Percentiles rank a stretch among this genome's conserved stretches.
Evolutionary conservation across 495 filamentous ascomycete species (phyloP).

Genomic region (Talaromyces thailandensis): DNA sequence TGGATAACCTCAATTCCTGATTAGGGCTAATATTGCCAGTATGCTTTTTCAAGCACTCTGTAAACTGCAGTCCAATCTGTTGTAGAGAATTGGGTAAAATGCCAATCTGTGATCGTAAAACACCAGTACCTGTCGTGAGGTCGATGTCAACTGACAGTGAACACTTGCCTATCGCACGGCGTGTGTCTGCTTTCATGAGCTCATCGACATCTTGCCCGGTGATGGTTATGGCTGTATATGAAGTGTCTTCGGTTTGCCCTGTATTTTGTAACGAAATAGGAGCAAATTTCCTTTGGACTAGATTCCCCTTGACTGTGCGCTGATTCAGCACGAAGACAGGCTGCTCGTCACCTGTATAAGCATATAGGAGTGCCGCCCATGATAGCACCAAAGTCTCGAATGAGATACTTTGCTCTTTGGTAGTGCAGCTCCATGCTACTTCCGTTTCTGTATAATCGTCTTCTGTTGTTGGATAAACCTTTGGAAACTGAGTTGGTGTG

Average conservation of each 20-base stretch:
- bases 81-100: constrained; percentile 16
- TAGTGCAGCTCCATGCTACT: constrained; percentile 15
- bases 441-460: constrained; percentile 8
- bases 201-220: not conserved
- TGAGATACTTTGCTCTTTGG: constrained; percentile 7
- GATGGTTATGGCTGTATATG: not conserved
- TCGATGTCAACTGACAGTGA: constrained; percentile 17
- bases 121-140: constrained; percentile 13
- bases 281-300: constrained; percentile 16
- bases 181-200: constrained; percentile 6
- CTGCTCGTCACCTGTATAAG: constrained; percentile 24
- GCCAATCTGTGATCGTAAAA: constrained; percentile 14
- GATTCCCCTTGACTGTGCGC: constrained; percentile 22
- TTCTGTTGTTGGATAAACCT: constrained; percentile 5
- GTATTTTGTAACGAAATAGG: constrained; percentile 11
- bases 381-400: constrained; percentile 20
- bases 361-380: constrained; percentile 31
- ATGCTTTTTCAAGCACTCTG: constrained; percentile 14
- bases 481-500: constrained; percentile 16
- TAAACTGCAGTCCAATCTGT: constrained; percentile 18
- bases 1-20: constrained; percentile 36
- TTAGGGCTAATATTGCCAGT: constrained; percentile 8
- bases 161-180: constrained; percentile 11
- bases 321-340: constrained; percentile 27
- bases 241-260: not conserved